Conservation (phyloP, 2,329 filamentous ascomycete species). For the Aspergillus costaricaensis region DNA sequence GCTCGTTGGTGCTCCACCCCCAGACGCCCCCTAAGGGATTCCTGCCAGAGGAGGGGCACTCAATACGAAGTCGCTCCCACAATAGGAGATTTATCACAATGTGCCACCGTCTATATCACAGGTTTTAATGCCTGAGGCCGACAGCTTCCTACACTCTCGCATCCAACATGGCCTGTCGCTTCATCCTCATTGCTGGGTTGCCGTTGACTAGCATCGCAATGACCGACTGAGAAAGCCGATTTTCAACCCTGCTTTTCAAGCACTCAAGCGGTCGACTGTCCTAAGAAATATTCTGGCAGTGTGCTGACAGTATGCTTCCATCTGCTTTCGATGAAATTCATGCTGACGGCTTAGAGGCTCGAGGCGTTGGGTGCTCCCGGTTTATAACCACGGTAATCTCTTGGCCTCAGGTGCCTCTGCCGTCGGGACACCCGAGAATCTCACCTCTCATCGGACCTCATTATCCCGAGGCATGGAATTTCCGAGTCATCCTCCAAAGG, state of each 20-base stretch:
- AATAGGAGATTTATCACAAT: too few relatives aligned
- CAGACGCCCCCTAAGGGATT: not conserved
- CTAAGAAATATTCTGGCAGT: too few relatives aligned
- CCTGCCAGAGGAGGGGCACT: not conserved
- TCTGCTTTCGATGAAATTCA: too few relatives aligned
- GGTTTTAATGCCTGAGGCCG: not conserved
- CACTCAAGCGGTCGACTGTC: too few relatives aligned
- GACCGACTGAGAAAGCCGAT: too few relatives aligned
- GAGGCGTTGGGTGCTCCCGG: not conserved
- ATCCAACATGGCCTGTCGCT: not conserved
- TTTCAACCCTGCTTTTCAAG: too few relatives aligned
- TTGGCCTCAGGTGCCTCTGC: not conserved
- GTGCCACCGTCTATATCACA: too few relatives aligned
- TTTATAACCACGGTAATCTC: not conserved
- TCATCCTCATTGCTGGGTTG: not conserved
- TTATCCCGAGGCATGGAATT: not conserved
- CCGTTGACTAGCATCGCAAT: not conserved
- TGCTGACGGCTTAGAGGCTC: not conserved
- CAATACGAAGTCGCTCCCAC: too few relatives aligned
- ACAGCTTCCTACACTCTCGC: not conserved
- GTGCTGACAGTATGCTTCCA: too few relatives aligned
- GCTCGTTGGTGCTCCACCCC: not conserved
- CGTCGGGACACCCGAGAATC: not conserved
- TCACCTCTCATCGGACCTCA: not conserved
- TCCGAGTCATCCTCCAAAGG: not conserved